Percentiles rank a stretch among this genome's conserved stretches.
phyloP scores from a whole-genome alignment of 345 rosid genomes.

The Populus tremula region DNA sequence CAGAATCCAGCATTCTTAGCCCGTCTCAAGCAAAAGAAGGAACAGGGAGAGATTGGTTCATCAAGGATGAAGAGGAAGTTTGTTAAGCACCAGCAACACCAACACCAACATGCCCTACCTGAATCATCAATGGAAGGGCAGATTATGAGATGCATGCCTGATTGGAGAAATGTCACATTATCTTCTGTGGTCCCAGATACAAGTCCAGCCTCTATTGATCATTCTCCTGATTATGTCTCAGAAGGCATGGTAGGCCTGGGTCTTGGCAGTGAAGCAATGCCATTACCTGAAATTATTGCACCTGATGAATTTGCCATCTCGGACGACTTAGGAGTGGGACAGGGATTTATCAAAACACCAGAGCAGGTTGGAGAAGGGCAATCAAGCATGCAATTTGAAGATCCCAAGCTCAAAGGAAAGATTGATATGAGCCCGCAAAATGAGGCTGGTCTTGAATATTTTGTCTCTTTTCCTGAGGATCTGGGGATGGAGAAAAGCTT shows the following conservation, averaged over 20 bases:
- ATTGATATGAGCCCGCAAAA: conserved; percentile 36
- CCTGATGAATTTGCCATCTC: conserved; percentile 9
- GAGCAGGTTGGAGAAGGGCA: conserved; percentile 33
- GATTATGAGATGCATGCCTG: conserved; percentile 47
- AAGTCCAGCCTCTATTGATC: conserved; percentile 27
- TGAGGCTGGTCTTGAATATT: conserved; percentile 43
- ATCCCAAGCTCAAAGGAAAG: conserved; percentile 43
- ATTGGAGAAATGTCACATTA: conserved; percentile 20
- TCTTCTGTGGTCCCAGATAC: conserved; percentile 23
- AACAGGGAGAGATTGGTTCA: conserved; percentile 35
- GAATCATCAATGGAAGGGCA: conserved; percentile 43
- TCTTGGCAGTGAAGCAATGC: conserved; percentile 29
- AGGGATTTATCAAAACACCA: conserved; percentile 12
- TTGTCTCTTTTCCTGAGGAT: conserved; percentile 53
- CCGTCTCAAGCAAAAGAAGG: conserved; percentile 20
- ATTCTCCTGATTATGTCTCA: conserved; percentile 30
- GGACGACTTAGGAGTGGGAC: conserved; percentile 17
- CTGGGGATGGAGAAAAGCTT: conserved; percentile 28
- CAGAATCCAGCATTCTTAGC: conserved; percentile 26
- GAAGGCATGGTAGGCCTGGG: conserved; percentile 22
- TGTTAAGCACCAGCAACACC: conserved; percentile 43
- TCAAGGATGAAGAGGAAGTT: conserved; percentile 59
- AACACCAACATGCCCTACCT: conserved; percentile 28
- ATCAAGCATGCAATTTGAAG: conserved; percentile 29
- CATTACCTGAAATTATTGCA: conserved; percentile 23